Evolutionary conservation across 805 yeast genomes (phyloP).

Genomic region (Maudiozyma saulgeensis): DNA sequence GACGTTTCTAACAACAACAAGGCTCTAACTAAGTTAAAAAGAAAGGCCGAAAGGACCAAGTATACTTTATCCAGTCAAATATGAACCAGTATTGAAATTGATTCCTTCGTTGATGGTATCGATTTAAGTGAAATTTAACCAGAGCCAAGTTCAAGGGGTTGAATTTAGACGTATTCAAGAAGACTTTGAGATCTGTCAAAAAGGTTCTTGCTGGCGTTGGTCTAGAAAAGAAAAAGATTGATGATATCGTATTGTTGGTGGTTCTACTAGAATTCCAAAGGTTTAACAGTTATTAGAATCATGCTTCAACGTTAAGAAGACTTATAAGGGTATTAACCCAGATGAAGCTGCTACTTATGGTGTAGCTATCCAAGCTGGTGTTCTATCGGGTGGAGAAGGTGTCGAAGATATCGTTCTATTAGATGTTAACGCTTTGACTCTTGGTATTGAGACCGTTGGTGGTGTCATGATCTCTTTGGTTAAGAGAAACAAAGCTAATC

Average conservation of each 20-base stretch:
- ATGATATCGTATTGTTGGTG: conserved; percentile 98
- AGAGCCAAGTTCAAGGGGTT: conserved; percentile 98
- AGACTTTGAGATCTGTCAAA: conserved; percentile 92
- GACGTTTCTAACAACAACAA: conserved; percentile 75
- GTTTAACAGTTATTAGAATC: conserved; percentile 87
- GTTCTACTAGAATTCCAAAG: conserved; percentile 98
- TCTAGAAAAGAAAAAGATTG: conserved; percentile 73
- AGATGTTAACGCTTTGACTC: conserved; percentile 88
- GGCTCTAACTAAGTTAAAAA: conserved; percentile 87
- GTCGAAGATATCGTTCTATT: conserved; percentile 81
- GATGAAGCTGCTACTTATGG: conserved; percentile 99
- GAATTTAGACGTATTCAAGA: conserved; percentile 85
- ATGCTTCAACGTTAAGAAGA: conserved; percentile 88
- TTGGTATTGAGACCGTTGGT: conserved; percentile 95
- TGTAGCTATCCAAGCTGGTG: conserved; percentile 99
- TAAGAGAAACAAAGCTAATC: conserved; percentile 90
- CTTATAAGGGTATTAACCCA: conserved; percentile 95
- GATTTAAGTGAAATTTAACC: conserved; percentile 88
- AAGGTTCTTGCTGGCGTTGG: conserved; percentile 91
- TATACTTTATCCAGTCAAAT: conserved; percentile 91
- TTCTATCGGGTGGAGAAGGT: conserved; percentile 89
- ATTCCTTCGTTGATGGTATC: conserved; percentile 86
- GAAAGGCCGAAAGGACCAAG: conserved; percentile 97
- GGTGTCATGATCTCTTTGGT: conserved; percentile 95
- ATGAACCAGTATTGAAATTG: conserved; percentile 93